A percentile compares a stretch with the other conserved stretches of the same genome.
Conservation (phyloP, 2,329 filamentous ascomycete genomes). For the Penicillium hesseltinei region DNA sequence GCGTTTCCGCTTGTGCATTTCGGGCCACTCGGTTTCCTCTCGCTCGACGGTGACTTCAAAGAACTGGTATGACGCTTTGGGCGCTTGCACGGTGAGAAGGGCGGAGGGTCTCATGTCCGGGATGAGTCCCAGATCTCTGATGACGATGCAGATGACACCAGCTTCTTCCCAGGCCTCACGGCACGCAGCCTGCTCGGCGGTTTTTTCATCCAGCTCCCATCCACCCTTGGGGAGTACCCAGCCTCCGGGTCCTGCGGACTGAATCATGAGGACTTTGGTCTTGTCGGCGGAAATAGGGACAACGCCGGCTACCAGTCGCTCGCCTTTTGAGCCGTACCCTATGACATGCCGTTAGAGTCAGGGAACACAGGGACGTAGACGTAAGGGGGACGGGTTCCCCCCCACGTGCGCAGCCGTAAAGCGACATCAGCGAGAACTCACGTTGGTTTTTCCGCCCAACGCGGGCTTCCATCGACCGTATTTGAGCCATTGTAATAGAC, state of each 20-base stretch:
- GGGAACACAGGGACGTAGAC: slow-evolving; percentile 5
- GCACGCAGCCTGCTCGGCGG: slow-evolving; percentile 76
- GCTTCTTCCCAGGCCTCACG: slow-evolving; percentile 98
- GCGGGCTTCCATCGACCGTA: slow-evolving; percentile 48
- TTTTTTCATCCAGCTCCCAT: slow-evolving; percentile 93
- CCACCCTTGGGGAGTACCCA: slow-evolving; percentile 98
- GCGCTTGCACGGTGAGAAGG: slow-evolving; percentile 57
- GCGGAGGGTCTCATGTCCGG: slow-evolving; percentile 67
- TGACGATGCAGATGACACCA: slow-evolving; percentile 81
- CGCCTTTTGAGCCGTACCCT: slow-evolving; percentile 92
- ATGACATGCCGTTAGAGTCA: slow-evolving; percentile 21
- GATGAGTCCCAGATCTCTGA: slow-evolving; percentile 82
- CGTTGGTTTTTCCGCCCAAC: slow-evolving; percentile 51
- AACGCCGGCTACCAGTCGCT: slow-evolving; percentile 90
- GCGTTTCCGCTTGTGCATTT: slow-evolving; percentile 85
- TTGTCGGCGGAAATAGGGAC: slow-evolving; percentile 86
- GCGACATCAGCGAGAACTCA: slow-evolving; percentile 36
- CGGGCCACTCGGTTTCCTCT: slow-evolving; percentile 87
- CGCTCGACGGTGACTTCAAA: slow-evolving; percentile 82
- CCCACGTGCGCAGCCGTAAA: slow-evolving; percentile 23
- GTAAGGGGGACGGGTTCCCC: slow-evolving; percentile 9
- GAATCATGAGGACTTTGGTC: slow-evolving; percentile 85
- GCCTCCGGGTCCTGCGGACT: slow-evolving; percentile 83
- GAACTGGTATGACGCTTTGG: slow-evolving; percentile 62
- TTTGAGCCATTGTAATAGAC: slow-evolving; percentile 40